Base-by-base conservation (phyloP, 768 basidiomycete species). In the Cystofilobasidium macerans region DNA sequence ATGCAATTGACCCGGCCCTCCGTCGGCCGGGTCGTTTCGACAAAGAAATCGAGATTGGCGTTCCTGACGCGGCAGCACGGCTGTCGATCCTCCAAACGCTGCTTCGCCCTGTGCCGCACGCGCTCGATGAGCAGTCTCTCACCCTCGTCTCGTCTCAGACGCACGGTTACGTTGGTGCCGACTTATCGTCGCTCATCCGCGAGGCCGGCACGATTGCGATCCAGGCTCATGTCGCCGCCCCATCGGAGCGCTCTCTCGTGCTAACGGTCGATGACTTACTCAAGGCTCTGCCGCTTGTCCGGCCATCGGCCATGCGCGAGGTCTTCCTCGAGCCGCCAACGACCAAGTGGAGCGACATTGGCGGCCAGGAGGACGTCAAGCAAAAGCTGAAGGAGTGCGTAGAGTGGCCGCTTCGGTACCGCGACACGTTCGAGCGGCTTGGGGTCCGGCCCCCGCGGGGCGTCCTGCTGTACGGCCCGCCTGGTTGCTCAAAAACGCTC, bases 151-250 rank as follows among this genome's bases (percentile, higher is more conserved):
- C 93, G 0, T 80, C 82, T 14, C 69, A 73, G 12, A 91, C 92
- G 14, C 91, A 99, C 69, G 95, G 95, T 0, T 98, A 93, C 74
- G 95, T 99, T 54, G 95, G 94, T 9, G 95, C 95, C 7, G 95
- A 99, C 76, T 81, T 99, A 51, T 85, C 86, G 36, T 89, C 92
- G 0, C 84, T 97, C 62, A 84, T 97, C 28, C 86, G 94, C 36
- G 89, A 94, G 76, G 92, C 92, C 12, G 93, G 93, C 3, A 92
- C 91, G 3, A 76, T 84, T 26, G 88, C 92, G 3, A 94, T 99
- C 74, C 93, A 93, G 71, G 84, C 69, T 51, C 48, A 69, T 8
- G 61, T 67, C 61, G 45, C 61, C 54, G 38, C 61, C 22, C 53
- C 57, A 75, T n/a, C 72, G 83, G 28, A 57, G 64, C 26, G 42